These are phyloP conservation scores for Septoria petroselini DNA, from an alignment of 2,329 filamentous ascomycete species.

Conservation along the genomic window DNA sequence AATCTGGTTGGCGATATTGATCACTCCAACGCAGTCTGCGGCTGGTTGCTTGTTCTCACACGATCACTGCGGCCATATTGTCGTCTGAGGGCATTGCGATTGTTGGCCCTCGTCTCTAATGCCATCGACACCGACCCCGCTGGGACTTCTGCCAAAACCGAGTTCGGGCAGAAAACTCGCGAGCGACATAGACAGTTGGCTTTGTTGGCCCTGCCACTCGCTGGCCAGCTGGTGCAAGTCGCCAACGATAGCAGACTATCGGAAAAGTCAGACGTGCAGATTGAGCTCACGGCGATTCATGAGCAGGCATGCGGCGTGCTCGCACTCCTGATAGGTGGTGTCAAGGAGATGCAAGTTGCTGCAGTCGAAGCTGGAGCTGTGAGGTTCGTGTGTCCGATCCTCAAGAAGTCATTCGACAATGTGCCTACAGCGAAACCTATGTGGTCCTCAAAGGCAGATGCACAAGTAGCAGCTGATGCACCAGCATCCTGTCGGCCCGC, in stretches of 20 bases:
- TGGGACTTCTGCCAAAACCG: slow-evolving; percentile 36
- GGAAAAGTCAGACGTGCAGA: slow-evolving; percentile 27
- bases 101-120: slow-evolving; percentile 40
- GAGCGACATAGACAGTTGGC: slow-evolving; percentile 45
- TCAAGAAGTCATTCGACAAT: slow-evolving; percentile 65
- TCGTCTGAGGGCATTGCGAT: slow-evolving; percentile 43
- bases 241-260: slow-evolving; percentile 26
- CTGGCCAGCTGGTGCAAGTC: slow-evolving; percentile 49
- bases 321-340: slow-evolving; percentile 74
- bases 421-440: slow-evolving; percentile 51
- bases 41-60: slow-evolving; percentile 48
- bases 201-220: slow-evolving; percentile 47
- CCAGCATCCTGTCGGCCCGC: slow-evolving; percentile 51
- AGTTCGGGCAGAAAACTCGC: slow-evolving; percentile 36
- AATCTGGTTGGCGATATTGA: slow-evolving; percentile 37
- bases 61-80: slow-evolving; percentile 42
- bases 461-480: slow-evolving; percentile 23
- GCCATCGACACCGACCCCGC: slow-evolving; percentile 37
- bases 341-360: slow-evolving; percentile 73
- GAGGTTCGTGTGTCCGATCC: slow-evolving; percentile 59
- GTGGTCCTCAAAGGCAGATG: slow-evolving; percentile 51
- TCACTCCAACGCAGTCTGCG: slow-evolving; percentile 47
- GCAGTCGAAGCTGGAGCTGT: slow-evolving; percentile 69
- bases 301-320: slow-evolving; percentile 73
- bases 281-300: slow-evolving; percentile 52